Conservation (phyloP, 2,329 filamentous ascomycete species). For the Bimuria novae-zelandiae region DNA sequence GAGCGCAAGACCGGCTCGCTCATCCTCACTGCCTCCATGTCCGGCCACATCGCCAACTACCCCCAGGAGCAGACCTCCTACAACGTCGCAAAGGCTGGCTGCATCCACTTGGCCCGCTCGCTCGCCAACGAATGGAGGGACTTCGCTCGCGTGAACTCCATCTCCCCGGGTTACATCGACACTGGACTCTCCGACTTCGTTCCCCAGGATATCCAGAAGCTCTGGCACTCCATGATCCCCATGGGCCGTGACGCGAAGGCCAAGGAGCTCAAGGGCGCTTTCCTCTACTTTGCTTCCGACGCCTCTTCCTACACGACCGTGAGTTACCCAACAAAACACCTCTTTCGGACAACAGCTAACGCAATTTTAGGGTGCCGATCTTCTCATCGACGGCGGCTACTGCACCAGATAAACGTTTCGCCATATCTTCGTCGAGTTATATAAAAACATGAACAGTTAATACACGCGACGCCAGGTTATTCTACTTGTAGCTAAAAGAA, state of each 20-base stretch:
- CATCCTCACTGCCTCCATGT: conserved; percentile 75
- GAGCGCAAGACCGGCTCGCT: conserved; percentile 66
- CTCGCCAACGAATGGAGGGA: conserved; percentile 72
- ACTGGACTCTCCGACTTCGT: conserved; percentile 70
- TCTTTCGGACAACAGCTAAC: conserved; percentile 23
- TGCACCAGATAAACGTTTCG: conserved; percentile 46
- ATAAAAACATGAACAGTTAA: conserved; percentile 1
- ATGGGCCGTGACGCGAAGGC: conserved; percentile 77
- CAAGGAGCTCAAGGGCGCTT: conserved; percentile 81
- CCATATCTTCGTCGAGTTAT: conserved; percentile 4
- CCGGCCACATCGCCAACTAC: conserved; percentile 82
- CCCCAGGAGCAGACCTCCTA: conserved; percentile 65
- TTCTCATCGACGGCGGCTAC: conserved; percentile 79
- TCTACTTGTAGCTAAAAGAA: conserved; percentile 1
- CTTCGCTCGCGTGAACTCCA: conserved; percentile 70
- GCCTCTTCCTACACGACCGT: conserved; percentile 82
- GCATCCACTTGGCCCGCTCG: conserved; percentile 66
- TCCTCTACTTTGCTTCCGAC: conserved; percentile 79
- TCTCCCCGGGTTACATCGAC: conserved; percentile 71
- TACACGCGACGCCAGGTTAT: background rate
- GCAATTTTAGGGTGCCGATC: conserved; percentile 58
- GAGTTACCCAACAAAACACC: conserved; percentile 17
- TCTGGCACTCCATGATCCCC: conserved; percentile 79
- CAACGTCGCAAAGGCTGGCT: conserved; percentile 64
- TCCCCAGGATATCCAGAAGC: conserved; percentile 68